Base-by-base conservation (phyloP, 192 early-diverging fungal genomes). In the Coemansia sp. region DNA sequence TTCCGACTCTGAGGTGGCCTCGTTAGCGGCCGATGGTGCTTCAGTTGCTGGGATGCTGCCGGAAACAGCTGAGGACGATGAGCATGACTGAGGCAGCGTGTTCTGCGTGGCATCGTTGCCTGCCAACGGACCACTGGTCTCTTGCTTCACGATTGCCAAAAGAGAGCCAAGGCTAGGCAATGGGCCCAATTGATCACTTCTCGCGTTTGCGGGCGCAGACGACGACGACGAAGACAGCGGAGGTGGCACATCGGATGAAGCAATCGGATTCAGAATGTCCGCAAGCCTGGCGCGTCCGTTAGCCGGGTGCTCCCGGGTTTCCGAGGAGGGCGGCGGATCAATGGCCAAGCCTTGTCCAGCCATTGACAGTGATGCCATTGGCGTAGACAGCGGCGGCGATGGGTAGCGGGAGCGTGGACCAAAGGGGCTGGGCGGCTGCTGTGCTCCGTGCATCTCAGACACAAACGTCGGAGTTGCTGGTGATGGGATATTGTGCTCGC, bases 231-330 rank as follows among this genome's bases (percentile, higher is more conserved):
- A 33, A 38, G 35, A 43, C 23, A 19, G 11, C 9, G 41, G 14
- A 5, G 59, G 14, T 6, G 15, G 59, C 13, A 11, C 38, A 32
- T 40, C 33, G 14, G 25, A 57, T 3, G 55, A 57, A 15, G 59
- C 22, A 34, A 75, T 66, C 0, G 77, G 77, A 22, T 80, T 80
- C 54, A 80, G 72, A 15, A 80, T 80, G 36, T 74, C 68, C 9
- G 63, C 64, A 49, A 80, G 62, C 46, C 65, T 65, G 14, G 72
- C 59, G 1, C 77, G 72, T 20, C 69, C 36, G 50, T 46, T 63
- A 5, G 61, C 48, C 0, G 59, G 66, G 10, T 59, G 60, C 32
- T 68, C 69, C 46, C 41, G 72, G 38, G 48, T 5, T 57, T 33
- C 36, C 7, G 65, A 13, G n/a, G 46, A 58, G 9, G 66, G 61